Base-by-base conservation (phyloP, 192 early-diverging fungal genomes). In the Umbelopsis vinacea region DNA sequence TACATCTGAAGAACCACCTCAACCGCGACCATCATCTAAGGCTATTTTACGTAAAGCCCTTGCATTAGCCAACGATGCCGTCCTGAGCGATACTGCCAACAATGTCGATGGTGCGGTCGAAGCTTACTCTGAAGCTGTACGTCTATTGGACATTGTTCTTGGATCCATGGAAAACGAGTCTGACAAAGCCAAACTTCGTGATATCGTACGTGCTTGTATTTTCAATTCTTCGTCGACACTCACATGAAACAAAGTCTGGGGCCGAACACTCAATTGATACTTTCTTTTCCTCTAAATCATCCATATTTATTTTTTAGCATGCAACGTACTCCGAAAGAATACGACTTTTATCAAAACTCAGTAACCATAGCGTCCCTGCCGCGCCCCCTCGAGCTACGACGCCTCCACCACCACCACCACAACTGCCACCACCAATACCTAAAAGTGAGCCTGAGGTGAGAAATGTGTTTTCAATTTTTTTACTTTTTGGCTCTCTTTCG, bases 101-200 rank as follows among this genome's bases (percentile, higher is more conserved):
- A 66, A 80, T 57, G 71, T 80, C 17, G 37, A 53, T 22, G 72
- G 75, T 6, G 79, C 79, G 10, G 73, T 80, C 33, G 75, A 52
- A 14, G 71, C 79, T 6, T 80, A 80, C 57, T 67, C 69, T 19
- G 79, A 80, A 35, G 79, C 79, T 40, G 68, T 80, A 33, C n/a
- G 26, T 6, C 38, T 80, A 24, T 43, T 80, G 53, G 66, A 74
- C 40, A 38, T 63, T 19, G 79, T 80, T 9, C 63, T 80, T 21
- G 40, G 17, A 33, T 46, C 68, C 14, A 75, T 71, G 50, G 69
- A 73, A 46, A 73, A 53, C 24, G 72, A 76, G 29, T 54, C 68
- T 23, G 79, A 80, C 23, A 66, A 71, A 23, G 38, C 37, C 38
- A 67, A 73, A 38, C 55, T 80, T 23, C 69, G 74, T 50, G 79